Conservation (phyloP, 805 yeast species). For the Pichia cephalocereana region DNA sequence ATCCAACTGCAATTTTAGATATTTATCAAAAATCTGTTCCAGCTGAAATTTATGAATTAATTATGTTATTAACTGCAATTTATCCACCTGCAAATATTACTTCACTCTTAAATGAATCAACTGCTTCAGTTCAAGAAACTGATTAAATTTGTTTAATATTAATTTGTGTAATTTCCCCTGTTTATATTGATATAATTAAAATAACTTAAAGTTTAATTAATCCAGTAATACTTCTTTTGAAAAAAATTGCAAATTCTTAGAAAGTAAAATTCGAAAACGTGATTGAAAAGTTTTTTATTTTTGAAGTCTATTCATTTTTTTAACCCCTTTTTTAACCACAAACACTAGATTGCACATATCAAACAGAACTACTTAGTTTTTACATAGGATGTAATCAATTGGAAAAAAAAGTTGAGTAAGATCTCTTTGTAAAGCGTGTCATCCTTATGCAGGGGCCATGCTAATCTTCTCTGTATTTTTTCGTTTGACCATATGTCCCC, state of each 20-base stretch:
- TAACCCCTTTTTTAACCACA: too few species aligned
- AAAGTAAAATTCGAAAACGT: too few species aligned
- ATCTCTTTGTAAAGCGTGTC: constrained; percentile 99
- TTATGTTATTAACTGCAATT: constrained; percentile 83
- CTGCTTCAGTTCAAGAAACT: constrained; percentile 14
- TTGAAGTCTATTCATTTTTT: too few species aligned
- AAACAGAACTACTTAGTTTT: too few species aligned
- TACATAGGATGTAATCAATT: too few species aligned
- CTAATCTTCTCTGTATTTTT: constrained; percentile 99
- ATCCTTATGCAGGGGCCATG: constrained; percentile 99
- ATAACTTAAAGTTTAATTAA: too few species aligned
- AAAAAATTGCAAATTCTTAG: too few species aligned
- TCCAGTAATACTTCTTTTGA: too few species aligned
- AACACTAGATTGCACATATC: too few species aligned
- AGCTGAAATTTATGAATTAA: constrained; percentile 68
- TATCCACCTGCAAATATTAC: constrained; percentile 80
- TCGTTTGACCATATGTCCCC: constrained; percentile 98
- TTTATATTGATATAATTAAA: neutral
- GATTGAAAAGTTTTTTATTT: too few species aligned
- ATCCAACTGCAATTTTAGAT: constrained; percentile 84
- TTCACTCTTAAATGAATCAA: constrained; percentile 44
- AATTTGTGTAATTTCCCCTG: neutral
- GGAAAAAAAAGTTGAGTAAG: constrained; percentile 69
- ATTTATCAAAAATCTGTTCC: constrained; percentile 87
- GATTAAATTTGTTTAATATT: constrained; percentile 2